These are phyloP conservation scores for Climacium dendroides DNA, from an alignment of 225 moss, liverwort and hornwort genomes.

Conservation along the genomic window DNA sequence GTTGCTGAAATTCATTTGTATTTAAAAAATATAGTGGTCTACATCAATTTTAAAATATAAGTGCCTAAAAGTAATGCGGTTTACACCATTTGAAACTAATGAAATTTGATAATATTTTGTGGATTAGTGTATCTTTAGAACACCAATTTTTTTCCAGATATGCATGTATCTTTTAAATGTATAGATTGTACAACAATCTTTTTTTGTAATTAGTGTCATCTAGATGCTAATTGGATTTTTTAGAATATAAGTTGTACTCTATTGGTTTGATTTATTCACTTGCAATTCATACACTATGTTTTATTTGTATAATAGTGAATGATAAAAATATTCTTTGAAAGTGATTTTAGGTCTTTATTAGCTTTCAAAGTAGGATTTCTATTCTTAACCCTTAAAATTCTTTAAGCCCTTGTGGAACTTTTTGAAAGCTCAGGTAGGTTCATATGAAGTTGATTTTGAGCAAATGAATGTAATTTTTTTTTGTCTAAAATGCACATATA, in stretches of 20 bases:
- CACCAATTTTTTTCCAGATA: neutral
- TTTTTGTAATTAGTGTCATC: neutral
- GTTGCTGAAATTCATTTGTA: neutral
- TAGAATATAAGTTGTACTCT: neutral
- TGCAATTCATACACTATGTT: neutral
- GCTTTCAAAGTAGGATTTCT: neutral
- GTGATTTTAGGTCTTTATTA: neutral
- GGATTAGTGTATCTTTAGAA: neutral
- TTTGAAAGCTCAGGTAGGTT: fast-evolving
- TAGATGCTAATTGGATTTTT: neutral
- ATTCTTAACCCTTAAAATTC: neutral
- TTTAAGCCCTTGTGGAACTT: fast-evolving
- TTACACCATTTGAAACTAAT: neutral
- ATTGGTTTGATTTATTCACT: neutral
- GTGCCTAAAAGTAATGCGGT: neutral
- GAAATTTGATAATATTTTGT: neutral
- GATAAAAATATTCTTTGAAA: neutral
- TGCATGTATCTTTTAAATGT: neutral
- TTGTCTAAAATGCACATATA: neutral
- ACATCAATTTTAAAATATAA: neutral
- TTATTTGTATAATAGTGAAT: neutral
- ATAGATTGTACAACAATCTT: neutral
- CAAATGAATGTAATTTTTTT: neutral
- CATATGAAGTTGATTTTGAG: neutral
- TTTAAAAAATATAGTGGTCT: neutral